phyloP scores from a whole-genome alignment of 768 basidiomycete genomes.

The Lyophyllum shimeji region DNA sequence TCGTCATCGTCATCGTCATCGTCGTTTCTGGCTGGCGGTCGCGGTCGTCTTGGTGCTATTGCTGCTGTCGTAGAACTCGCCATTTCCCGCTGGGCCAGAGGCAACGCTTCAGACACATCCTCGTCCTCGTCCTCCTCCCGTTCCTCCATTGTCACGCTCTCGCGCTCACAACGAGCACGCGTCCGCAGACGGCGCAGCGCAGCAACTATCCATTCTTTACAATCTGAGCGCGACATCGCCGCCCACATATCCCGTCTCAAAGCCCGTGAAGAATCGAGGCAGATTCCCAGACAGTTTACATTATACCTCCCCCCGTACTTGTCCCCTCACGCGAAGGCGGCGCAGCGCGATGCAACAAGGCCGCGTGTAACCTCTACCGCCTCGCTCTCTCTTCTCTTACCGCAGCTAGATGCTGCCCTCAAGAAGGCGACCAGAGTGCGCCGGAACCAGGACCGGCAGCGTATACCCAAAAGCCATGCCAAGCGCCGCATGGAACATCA shows the following conservation, averaged over 20 bases:
- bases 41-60: constrained; percentile 48
- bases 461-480: constrained; percentile 14
- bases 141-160: constrained; percentile 38
- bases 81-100: constrained; percentile 70
- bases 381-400: constrained; percentile 48
- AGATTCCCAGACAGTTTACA: constrained; percentile 61
- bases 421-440: constrained; percentile 38
- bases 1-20: constrained; percentile 34
- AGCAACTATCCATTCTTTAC: constrained; percentile 48
- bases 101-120: constrained; percentile 36
- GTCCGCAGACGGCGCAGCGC: constrained; percentile 48
- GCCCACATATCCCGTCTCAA: constrained; percentile 59
- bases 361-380: constrained; percentile 39
- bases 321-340: constrained; percentile 6
- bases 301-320: constrained; percentile 57
- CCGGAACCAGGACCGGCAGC: constrained; percentile 25
- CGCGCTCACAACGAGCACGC: constrained; percentile 40
- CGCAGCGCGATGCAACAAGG: constrained; percentile 6
- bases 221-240: constrained; percentile 59
- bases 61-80: constrained; percentile 69
- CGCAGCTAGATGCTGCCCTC: constrained; percentile 47
- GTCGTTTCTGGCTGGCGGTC: constrained; percentile 35
- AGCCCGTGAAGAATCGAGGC: constrained; percentile 59
- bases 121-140: constrained; percentile 44
- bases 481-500: constrained; percentile 22